These are phyloP conservation scores for Hortiboletus flavorubellus DNA, from an alignment of 768 basidiomycete genomes.

Conservation along the genomic window DNA sequence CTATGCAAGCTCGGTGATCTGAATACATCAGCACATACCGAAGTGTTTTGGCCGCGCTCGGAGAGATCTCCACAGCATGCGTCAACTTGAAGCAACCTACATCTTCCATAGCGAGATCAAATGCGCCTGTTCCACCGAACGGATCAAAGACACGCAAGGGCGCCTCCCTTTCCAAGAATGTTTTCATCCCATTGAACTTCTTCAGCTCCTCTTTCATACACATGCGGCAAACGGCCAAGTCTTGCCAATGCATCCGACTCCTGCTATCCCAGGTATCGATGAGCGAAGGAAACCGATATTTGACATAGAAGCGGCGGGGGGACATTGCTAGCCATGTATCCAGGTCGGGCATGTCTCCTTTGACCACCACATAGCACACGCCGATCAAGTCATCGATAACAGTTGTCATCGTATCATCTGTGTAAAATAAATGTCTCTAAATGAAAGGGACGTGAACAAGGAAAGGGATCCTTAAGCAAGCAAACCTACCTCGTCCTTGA, in stretches of 20 bases:
- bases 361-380: slow-evolving; percentile 47
- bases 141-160: slow-evolving; percentile 39
- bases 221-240: slow-evolving; percentile 43
- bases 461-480: background rate
- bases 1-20: background rate
- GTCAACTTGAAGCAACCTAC: slow-evolving; percentile 56
- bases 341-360: slow-evolving; percentile 30
- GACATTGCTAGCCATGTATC: slow-evolving; percentile 50
- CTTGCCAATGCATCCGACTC: slow-evolving; percentile 28
- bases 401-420: slow-evolving; percentile 39
- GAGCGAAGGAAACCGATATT: slow-evolving; percentile 48
- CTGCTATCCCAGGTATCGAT: slow-evolving; percentile 38
- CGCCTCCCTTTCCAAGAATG: slow-evolving; percentile 28
- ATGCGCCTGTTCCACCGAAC: slow-evolving; percentile 53
- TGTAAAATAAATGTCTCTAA: slow-evolving; percentile 63
- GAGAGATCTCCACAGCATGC: slow-evolving; percentile 70
- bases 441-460: background rate
- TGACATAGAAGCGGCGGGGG: slow-evolving; percentile 55
- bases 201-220: slow-evolving; percentile 38
- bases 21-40: slow-evolving; percentile 39
- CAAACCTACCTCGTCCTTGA: slow-evolving; percentile 55
- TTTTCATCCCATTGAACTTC: slow-evolving; percentile 30
- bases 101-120: slow-evolving; percentile 55
- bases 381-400: slow-evolving; percentile 42
- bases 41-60: slow-evolving; percentile 67